Evolutionary conservation across 495 filamentous ascomycete genomes (phyloP), one percentile per base, ranked within the genome.

Genomic region (Sabuloglossum arenarium): DNA sequence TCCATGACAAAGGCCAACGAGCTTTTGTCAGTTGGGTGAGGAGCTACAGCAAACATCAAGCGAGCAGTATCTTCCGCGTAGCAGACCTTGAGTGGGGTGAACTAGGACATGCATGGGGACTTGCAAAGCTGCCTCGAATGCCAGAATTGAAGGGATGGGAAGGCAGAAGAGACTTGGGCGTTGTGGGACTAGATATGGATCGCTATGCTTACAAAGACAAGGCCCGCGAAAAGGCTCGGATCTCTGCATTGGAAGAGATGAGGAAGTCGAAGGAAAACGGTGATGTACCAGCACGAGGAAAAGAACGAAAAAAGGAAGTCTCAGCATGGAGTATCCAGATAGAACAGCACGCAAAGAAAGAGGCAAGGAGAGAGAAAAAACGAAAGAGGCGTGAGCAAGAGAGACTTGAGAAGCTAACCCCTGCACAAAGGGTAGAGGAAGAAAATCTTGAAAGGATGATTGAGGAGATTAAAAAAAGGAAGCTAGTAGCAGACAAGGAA

Each of bases 1-100:
- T 94, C 14, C 81, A 90, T 65, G 88, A 96, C 57, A 88, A 91
- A 60, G 86, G 80, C 16, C 85, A 95, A 64, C 79, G 80, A 56
- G 91, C 82, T 16, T 96, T 97, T 60, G 91, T 96, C 46, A 88
- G 81, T 69, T 94, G 88, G 85, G 76, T 94, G 9, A 79, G 85
- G 61, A 81, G 84, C 56, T 95, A 96, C 67, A 84, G 80, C 63
- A 94, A 95, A 64, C 90, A 97, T 61, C 78, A 88, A 66, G 87
- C 89, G 11, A 78, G 74, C 59, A 88, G 85, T 67, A 97, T 98
- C 59, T 98, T 98, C 72, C 80, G 87, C 4, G 72, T 90, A 3
- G 64, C 73, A 9, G 85, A 91, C 63, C 71, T 94, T 19, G 80
- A 89, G 65, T 98, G 91, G 91, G 70, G 73, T 39, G 85, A 84